A percentile compares a stretch with the other conserved stretches of the same genome.
These are phyloP conservation scores for Salvia hispanica DNA, from an alignment of 257 asterid genomes.

Conservation along the genomic window DNA sequence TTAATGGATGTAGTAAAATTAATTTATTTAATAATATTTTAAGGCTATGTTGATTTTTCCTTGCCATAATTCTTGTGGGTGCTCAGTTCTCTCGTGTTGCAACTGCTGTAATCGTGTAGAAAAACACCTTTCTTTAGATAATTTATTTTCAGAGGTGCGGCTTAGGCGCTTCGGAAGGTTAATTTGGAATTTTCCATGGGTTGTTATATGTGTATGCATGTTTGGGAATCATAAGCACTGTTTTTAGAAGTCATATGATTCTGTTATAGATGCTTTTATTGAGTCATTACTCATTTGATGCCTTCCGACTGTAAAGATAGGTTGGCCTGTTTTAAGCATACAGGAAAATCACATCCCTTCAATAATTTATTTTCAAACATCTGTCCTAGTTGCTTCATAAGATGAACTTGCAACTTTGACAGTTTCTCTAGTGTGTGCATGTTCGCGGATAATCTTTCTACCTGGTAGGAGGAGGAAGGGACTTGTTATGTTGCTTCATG, in stretches of 20 bases:
- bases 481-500: neutral
- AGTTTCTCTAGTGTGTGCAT: neutral
- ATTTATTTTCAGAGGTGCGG: constrained; percentile 5
- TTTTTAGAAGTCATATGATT: neutral
- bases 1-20: neutral
- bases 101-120: neutral
- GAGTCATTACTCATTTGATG: constrained; percentile 22
- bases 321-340: constrained; percentile 38
- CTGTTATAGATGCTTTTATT: constrained; percentile 7
- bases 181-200: neutral
- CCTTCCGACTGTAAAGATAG: constrained; percentile 39
- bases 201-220: neutral
- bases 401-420: neutral
- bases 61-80: constrained; percentile 6
- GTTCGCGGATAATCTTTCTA: neutral
- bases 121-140: neutral
- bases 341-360: neutral
- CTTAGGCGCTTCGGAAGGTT: constrained; percentile 10
- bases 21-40: constrained; percentile 3
- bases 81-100: constrained; percentile 10
- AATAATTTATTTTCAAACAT: neutral
- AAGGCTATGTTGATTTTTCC: constrained; percentile 10
- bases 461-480: neutral
- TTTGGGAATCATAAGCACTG: neutral
- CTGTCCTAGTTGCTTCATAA: neutral